phyloP scores from a whole-genome alignment of 108 stramenopile genomes.

The Mayamaea pseudoterrestris region DNA sequence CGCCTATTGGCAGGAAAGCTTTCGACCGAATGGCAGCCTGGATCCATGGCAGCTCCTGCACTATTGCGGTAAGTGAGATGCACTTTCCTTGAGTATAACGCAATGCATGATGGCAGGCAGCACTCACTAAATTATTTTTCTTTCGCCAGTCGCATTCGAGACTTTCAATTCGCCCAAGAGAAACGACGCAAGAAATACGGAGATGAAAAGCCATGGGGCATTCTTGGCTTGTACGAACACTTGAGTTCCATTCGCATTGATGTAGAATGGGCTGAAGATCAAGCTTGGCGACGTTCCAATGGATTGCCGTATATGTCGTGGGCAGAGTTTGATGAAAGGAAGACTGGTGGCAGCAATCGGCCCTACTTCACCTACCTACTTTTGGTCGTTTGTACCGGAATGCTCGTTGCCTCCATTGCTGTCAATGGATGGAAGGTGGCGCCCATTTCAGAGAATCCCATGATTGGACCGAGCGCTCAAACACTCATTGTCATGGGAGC shows the following conservation, averaged over 20 bases:
- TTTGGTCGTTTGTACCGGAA: conserved; percentile 47
- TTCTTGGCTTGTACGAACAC: conserved; percentile 74
- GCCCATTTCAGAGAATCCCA: conserved; percentile 61
- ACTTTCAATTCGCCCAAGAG: conserved; percentile 81
- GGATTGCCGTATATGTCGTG: conserved; percentile 64
- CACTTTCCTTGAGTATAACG: conserved; percentile 18
- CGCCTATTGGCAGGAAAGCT: conserved; percentile 65
- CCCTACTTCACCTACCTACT: conserved; percentile 68
- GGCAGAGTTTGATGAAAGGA: conserved; percentile 67
- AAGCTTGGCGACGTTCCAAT: conserved; percentile 61
- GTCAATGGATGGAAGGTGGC: conserved; percentile 82
- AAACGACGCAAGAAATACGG: conserved; percentile 76
- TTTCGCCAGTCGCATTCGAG: conserved; percentile 55
- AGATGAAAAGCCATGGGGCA: conserved; percentile 73
- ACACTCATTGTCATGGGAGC: conserved; percentile 83
- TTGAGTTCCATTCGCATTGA: conserved; percentile 55
- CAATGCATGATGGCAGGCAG: neutral
- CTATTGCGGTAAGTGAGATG: conserved; percentile 34
- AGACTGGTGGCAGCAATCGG: conserved; percentile 39
- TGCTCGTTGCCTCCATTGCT: conserved; percentile 54
- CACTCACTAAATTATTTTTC: no score
- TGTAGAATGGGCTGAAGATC: conserved; percentile 88
- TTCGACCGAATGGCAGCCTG: conserved; percentile 54
- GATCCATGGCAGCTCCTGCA: conserved; percentile 59
- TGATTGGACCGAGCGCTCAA: conserved; percentile 76